phyloP scores from a whole-genome alignment of 164 flowering plant species.

The Vitis labrusca region DNA sequence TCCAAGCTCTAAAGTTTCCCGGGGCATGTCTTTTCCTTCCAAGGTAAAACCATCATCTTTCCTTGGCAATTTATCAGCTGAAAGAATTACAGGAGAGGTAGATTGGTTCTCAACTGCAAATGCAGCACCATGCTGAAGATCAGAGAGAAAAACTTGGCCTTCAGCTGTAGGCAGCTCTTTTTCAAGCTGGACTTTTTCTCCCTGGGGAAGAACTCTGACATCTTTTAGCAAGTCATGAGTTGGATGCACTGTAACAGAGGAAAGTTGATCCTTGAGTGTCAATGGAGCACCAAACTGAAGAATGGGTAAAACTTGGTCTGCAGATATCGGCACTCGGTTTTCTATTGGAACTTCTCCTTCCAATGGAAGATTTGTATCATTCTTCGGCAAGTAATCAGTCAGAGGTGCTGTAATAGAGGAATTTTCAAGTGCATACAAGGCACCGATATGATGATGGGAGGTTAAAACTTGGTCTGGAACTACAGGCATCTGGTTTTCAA shows the following conservation, averaged over 20 bases:
- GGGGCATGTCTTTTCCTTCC: conserved; percentile 9
- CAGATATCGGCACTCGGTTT: not conserved
- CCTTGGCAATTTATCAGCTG: not conserved
- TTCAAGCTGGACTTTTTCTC: too few relatives aligned
- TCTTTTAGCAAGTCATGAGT: too few relatives aligned
- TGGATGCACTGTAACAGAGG: not conserved
- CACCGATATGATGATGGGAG: conserved; percentile 2
- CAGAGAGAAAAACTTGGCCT: too few relatives aligned
- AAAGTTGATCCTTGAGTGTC: not conserved
- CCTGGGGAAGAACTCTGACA: too few relatives aligned
- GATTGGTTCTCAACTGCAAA: too few relatives aligned
- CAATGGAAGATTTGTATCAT: conserved; percentile 3
- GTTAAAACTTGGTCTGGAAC: conserved; percentile 9
- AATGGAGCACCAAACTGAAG: not conserved
- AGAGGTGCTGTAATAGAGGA: conserved; percentile 5
- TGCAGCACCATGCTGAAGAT: too few relatives aligned
- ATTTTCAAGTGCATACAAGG: conserved; percentile 7
- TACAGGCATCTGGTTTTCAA: conserved; percentile 4
- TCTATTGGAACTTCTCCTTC: conserved; percentile 5
- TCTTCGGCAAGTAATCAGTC: conserved; percentile 10
- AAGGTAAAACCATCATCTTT: not conserved
- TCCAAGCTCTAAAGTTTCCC: conserved; percentile 9
- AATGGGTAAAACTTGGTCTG: too few relatives aligned
- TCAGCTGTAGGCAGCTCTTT: too few relatives aligned
- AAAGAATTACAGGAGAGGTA: too few relatives aligned